Evolutionary conservation across 2,329 filamentous ascomycete species (phyloP).

Genomic region (Exophiala phaeomuriformis): DNA sequence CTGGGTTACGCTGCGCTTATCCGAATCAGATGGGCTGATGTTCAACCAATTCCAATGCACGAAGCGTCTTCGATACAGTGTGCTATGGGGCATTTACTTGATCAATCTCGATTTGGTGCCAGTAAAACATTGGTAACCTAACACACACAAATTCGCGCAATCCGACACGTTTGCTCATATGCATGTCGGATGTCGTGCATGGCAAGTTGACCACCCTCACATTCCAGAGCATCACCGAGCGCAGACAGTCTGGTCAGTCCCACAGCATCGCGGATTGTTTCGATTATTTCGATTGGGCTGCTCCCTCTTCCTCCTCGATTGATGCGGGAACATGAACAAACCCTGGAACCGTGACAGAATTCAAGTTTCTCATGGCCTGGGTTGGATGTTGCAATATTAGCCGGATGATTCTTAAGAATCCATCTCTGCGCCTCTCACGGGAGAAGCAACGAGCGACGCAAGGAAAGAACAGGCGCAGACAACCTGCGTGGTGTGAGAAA

Average conservation of each 20-base stretch:
- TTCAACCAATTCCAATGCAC: no score
- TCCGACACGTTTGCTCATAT: no score
- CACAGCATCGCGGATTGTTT: neutral
- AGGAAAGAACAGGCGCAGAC: neutral
- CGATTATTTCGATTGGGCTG: neutral
- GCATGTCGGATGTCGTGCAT: neutral
- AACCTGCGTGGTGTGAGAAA: neutral
- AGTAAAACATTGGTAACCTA: no score
- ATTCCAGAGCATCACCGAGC: neutral
- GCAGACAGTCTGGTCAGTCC: neutral
- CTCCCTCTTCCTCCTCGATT: constrained; percentile 21
- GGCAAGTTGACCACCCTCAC: neutral
- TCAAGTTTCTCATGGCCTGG: constrained; percentile 22
- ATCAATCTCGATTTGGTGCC: no score
- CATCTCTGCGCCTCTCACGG: no score
- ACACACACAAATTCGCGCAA: no score
- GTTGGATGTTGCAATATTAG: neutral
- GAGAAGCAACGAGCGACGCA: no score
- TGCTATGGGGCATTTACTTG: no score
- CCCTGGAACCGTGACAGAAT: constrained; percentile 16
- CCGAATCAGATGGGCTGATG: no score
- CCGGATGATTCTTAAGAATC: no score
- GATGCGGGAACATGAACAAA: constrained; percentile 19
- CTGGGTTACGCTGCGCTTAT: no score
- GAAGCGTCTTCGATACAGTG: no score